Evolutionary conservation across 441 rosid genomes (phyloP).

Genomic region (Manihot esculenta): DNA sequence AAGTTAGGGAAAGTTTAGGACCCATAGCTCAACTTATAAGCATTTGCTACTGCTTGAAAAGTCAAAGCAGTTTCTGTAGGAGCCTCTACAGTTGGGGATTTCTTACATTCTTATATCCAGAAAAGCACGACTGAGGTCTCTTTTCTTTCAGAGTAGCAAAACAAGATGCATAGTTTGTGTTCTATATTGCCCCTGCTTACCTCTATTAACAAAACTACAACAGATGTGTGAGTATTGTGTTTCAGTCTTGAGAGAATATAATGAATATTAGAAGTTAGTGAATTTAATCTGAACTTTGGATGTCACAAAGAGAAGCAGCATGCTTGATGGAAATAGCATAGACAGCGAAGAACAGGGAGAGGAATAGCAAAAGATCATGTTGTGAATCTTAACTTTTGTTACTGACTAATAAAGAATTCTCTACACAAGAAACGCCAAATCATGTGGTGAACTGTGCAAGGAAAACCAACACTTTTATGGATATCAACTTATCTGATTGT

Average conservation of each 20-base stretch:
- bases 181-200: neutral
- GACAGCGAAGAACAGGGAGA: neutral
- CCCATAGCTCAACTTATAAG: slow-evolving; percentile 10
- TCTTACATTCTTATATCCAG: neutral
- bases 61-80: neutral
- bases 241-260: neutral
- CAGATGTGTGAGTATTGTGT: neutral
- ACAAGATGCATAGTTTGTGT: neutral
- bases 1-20: slow-evolving; percentile 13
- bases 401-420: neutral
- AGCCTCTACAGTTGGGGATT: neutral
- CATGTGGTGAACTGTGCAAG: neutral
- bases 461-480: neutral
- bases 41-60: neutral
- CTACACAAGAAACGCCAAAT: neutral
- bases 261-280: neutral
- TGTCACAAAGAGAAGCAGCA: neutral
- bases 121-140: neutral
- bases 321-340: neutral
- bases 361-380: neutral
- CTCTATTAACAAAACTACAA: neutral
- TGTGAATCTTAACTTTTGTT: neutral
- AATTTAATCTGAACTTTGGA: neutral
- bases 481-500: no score
- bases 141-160: neutral